A percentile compares a stretch with the other conserved stretches of the same genome.
Conservation (phyloP, 305 asterid genomes). For the Monarda citriodora region DNA sequence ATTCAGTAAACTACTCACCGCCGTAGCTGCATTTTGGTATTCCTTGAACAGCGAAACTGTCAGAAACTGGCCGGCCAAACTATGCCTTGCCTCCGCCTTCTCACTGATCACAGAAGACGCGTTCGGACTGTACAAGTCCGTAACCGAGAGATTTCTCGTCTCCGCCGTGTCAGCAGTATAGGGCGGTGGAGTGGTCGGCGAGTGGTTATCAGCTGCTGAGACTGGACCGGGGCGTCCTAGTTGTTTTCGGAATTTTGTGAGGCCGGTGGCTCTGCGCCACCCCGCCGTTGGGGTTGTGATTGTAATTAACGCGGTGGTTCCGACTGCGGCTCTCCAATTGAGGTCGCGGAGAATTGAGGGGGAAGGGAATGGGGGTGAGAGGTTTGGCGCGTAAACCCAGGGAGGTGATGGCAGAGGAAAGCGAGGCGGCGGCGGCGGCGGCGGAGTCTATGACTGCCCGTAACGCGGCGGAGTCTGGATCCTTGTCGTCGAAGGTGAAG, state of each 20-base stretch:
- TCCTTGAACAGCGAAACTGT: constrained; percentile 91
- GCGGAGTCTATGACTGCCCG: constrained; percentile 99
- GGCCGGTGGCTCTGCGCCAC: constrained; percentile 62
- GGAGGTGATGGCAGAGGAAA: constrained; percentile 35
- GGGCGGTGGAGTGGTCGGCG: constrained; percentile 43
- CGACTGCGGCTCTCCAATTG: constrained; percentile 26
- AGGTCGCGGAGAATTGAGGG: constrained; percentile 60
- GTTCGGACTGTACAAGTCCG: constrained; percentile 32
- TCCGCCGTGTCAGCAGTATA: constrained; percentile 32
- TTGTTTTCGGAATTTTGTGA: constrained; percentile 42
- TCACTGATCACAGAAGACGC: constrained; percentile 46
- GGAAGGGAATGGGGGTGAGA: constrained; percentile 60
- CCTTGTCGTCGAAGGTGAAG: constrained; percentile 66
- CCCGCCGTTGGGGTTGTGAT: constrained; percentile 44
- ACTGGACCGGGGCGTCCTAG: constrained; percentile 31
- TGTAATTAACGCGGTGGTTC: constrained; percentile 27
- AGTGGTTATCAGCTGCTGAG: constrained; percentile 45
- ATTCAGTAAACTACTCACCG: constrained; percentile 45
- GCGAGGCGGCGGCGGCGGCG: constrained; percentile 80
- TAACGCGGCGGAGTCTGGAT: constrained; percentile 89
- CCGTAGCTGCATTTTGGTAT: constrained; percentile 96
- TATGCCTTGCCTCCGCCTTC: constrained; percentile 56
- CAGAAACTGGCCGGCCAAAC: constrained; percentile 90
- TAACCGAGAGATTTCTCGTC: constrained; percentile 20
- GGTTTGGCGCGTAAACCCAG: constrained; percentile 48